Evolutionary conservation across 176 grass and related monocot genomes (phyloP).

Genomic region (Zoysia pacifica): DNA sequence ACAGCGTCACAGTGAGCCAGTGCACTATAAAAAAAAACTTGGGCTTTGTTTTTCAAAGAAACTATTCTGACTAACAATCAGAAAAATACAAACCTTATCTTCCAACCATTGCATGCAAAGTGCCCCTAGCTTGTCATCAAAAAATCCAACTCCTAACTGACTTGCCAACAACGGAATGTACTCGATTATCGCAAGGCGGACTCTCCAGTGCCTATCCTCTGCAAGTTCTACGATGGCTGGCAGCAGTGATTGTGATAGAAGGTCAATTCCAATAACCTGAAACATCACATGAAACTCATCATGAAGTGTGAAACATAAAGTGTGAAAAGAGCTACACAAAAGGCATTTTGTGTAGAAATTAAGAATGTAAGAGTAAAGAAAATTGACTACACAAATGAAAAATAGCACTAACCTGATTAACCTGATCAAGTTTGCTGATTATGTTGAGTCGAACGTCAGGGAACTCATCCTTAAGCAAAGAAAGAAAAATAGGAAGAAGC

Average conservation of each 20-base stretch:
- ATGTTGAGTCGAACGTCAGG: constrained; percentile 85
- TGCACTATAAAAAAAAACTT: background rate
- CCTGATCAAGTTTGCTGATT: constrained; percentile 66
- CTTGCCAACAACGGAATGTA: constrained; percentile 92
- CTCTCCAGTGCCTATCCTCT: constrained; percentile 95
- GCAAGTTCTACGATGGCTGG: constrained; percentile 96
- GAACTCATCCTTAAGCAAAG: constrained; percentile 85
- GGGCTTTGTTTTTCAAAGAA: background rate
- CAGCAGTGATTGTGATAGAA: constrained; percentile 87
- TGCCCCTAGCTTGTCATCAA: constrained; percentile 88
- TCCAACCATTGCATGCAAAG: constrained; percentile 99
- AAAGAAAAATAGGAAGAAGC: constrained; percentile 84
- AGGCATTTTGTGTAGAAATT: background rate
- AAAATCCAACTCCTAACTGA: constrained; percentile 91
- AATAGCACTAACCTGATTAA: constrained; percentile 51
- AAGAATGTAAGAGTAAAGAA: background rate
- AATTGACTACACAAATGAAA: background rate
- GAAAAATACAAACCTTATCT: constrained; percentile 68
- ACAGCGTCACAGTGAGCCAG: background rate
- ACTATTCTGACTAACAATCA: background rate
- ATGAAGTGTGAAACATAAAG: background rate
- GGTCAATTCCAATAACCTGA: constrained; percentile 96
- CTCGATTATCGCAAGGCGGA: constrained; percentile 95
- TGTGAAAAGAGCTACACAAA: constrained; percentile 1
- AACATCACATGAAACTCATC: constrained; percentile 14